Conservation (phyloP, 2,329 filamentous ascomycete genomes). For the Pseudogymnoascus sp. region DNA sequence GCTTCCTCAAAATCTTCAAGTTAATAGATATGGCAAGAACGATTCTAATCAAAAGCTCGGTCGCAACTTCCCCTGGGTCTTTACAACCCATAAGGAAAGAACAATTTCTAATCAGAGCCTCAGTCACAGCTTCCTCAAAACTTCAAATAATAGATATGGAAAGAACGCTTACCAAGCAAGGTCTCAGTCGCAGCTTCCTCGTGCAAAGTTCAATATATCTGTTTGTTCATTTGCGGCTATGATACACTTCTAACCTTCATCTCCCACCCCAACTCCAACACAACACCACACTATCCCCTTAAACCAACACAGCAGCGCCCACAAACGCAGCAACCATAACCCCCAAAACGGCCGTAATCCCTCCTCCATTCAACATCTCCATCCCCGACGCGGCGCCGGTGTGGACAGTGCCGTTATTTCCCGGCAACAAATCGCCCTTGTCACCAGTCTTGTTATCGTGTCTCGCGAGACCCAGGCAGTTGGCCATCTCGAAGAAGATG, state of each 20-base stretch:
- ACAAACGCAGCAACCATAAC: background rate
- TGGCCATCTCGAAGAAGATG: constrained; percentile 61
- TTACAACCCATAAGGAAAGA: too few relatives aligned
- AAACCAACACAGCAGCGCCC: background rate
- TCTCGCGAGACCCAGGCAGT: constrained; percentile 22
- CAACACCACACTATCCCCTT: background rate
- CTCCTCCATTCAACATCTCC: background rate
- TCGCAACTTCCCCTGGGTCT: too few relatives aligned
- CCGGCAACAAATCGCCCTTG: background rate
- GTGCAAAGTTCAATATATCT: background rate
- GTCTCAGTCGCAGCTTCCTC: background rate
- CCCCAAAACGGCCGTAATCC: background rate
- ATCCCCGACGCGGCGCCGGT: background rate
- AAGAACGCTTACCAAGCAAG: too few relatives aligned
- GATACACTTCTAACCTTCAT: background rate
- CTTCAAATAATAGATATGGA: background rate
- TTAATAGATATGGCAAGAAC: too few relatives aligned
- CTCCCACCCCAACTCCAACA: background rate
- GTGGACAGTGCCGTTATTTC: background rate
- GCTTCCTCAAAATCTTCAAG: too few relatives aligned
- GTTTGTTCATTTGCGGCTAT: background rate
- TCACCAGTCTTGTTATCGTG: constrained; percentile 13
- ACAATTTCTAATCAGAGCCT: too few relatives aligned
- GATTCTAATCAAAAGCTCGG: too few relatives aligned
- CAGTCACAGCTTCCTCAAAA: background rate